phyloP scores from a whole-genome alignment of 1,284 basidiomycete genomes.

The Ustilago vetiveriae region DNA sequence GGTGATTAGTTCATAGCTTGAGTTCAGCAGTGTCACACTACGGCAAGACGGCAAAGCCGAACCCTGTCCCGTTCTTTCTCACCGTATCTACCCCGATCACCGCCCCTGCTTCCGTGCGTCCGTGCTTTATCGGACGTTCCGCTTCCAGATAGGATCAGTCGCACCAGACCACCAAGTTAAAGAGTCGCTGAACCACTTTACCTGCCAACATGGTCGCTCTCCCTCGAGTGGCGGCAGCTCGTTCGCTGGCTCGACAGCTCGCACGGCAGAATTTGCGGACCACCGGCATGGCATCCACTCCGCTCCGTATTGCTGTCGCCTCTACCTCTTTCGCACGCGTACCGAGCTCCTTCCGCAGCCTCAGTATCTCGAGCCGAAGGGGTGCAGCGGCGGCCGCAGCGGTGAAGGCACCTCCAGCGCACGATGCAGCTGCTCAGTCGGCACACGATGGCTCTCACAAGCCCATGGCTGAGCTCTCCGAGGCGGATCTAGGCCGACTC shows the following conservation, averaged over 20 bases:
- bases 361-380: slow-evolving; percentile 25
- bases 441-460: slow-evolving; percentile 23
- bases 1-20: not conserved
- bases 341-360: slow-evolving; percentile 21
- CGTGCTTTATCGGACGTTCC: slow-evolving; percentile 1
- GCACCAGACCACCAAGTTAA: not conserved
- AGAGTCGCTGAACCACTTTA: not conserved
- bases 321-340: slow-evolving; percentile 18
- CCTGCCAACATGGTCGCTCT: slow-evolving; percentile 29
- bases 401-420: slow-evolving; percentile 23
- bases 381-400: slow-evolving; percentile 29
- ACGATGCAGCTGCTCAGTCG: slow-evolving; percentile 36
- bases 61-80: too few relatives aligned
- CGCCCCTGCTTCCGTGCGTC: too few relatives aligned
- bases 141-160: not conserved
- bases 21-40: too few relatives aligned
- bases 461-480: slow-evolving; percentile 44
- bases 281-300: slow-evolving; percentile 4
- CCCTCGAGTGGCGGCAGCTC: slow-evolving; percentile 37
- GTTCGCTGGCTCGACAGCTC: slow-evolving; percentile 41
- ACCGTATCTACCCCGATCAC: too few relatives aligned
- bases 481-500: slow-evolving; percentile 63
- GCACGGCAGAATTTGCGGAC: slow-evolving; percentile 28
- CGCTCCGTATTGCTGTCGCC: slow-evolving; percentile 22
- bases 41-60: too few relatives aligned